phyloP scores from a whole-genome alignment of 768 basidiomycete genomes.

The Auricularia auricula-judae region DNA sequence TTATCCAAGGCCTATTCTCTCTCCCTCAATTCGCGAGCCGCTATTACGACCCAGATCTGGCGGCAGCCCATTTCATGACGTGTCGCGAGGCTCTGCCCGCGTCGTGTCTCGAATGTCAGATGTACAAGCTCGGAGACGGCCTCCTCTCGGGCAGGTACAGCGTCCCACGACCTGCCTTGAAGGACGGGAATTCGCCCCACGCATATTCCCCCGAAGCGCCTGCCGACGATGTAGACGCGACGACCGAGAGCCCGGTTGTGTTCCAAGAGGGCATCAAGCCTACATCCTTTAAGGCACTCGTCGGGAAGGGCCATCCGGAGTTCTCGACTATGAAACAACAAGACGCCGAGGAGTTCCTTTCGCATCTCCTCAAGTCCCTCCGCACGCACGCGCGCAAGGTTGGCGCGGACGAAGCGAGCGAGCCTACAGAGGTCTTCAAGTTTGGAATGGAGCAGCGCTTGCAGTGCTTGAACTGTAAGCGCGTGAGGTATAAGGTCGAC shows the following conservation, averaged over 20 bases:
- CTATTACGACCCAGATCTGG: constrained; percentile 37
- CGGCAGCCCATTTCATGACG: constrained; percentile 40
- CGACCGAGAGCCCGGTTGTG: constrained; percentile 24
- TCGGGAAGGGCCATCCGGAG: constrained; percentile 88
- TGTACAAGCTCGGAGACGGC: constrained; percentile 87
- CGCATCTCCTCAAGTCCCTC: constrained; percentile 64
- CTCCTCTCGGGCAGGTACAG: constrained; percentile 89
- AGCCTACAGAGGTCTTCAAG: constrained; percentile 66
- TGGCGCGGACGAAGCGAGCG: constrained; percentile 28
- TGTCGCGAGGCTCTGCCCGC: constrained; percentile 67
- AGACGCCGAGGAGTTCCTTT: constrained; percentile 91
- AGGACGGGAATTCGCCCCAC: constrained; percentile 16
- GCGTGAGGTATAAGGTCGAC: constrained; percentile 77
- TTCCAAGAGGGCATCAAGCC: constrained; percentile 86
- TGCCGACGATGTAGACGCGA: background rate
- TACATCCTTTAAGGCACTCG: constrained; percentile 71
- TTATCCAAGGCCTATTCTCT: constrained; percentile 77
- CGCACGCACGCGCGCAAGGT: constrained; percentile 50
- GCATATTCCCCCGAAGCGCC: constrained; percentile 9
- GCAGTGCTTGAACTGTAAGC: constrained; percentile 66
- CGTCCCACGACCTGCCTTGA: constrained; percentile 28
- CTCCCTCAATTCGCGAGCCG: constrained; percentile 65
- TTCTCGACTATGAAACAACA: constrained; percentile 97
- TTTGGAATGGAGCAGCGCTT: constrained; percentile 83
- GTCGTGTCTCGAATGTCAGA: constrained; percentile 88